Evolutionary conservation across 306 rosid species (phyloP).

Genomic region (Myrica gale): DNA sequence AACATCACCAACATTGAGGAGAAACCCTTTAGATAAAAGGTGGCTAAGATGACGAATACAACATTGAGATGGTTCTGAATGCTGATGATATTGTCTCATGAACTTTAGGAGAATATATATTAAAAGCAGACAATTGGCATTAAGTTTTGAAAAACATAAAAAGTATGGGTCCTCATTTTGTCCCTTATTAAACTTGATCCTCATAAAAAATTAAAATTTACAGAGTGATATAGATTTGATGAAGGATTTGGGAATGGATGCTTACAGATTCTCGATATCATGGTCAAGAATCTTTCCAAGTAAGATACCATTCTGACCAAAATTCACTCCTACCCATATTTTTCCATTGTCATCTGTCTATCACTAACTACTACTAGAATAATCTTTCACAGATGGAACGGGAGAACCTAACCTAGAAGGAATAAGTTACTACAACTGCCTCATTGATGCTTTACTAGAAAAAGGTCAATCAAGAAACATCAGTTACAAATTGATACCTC

Average conservation of each 20-base stretch:
- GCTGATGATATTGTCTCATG: constrained; percentile 3
- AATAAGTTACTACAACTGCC: constrained; percentile 67
- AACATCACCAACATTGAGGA: constrained; percentile 15
- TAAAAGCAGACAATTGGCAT: constrained; percentile 10
- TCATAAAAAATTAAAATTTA: constrained; percentile 25
- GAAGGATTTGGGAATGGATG: constrained; percentile 91
- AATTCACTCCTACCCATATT: background rate
- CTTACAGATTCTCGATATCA: constrained; percentile 89
- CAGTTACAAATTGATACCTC: constrained; percentile 18
- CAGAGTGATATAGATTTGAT: constrained; percentile 84
- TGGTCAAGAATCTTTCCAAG: constrained; percentile 97
- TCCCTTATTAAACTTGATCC: constrained; percentile 11
- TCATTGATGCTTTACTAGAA: constrained; percentile 74
- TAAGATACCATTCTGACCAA: constrained; percentile 38
- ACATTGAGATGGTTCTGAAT: constrained; percentile 10
- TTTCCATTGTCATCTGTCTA: background rate
- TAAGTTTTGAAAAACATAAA: background rate
- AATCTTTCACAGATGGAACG: constrained; percentile 61
- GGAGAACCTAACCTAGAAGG: constrained; percentile 79
- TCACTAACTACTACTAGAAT: constrained; percentile 20
- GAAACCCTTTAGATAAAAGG: constrained; percentile 1
- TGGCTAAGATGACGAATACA: constrained; percentile 3
- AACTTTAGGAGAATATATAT: too few species aligned
- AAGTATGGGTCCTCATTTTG: background rate
- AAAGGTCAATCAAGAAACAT: constrained; percentile 52